Evolutionary conservation across 1,284 basidiomycete genomes (phyloP).

Genomic region (Caloboletus inedulis): DNA sequence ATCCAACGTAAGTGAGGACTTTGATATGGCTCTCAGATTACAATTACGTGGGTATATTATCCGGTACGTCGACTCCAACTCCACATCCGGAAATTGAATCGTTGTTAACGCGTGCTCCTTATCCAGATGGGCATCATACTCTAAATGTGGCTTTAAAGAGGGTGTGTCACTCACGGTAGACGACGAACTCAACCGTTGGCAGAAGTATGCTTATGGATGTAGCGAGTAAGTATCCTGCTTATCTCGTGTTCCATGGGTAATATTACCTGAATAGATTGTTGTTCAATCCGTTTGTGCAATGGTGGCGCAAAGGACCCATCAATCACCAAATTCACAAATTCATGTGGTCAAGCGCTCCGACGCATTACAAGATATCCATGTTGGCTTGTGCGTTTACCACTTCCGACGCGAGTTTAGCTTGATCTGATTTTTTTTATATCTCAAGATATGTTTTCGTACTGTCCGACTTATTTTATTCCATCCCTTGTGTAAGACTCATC

Average conservation of each 20-base stretch:
- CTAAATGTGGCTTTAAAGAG: slow-evolving; percentile 78
- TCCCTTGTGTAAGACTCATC: background rate
- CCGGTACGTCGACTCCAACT: slow-evolving; percentile 6
- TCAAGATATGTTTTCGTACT: slow-evolving; percentile 85
- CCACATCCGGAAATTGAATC: slow-evolving; percentile 4
- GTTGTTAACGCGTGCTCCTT: background rate
- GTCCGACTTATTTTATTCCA: slow-evolving; percentile 31
- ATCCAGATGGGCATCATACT: slow-evolving; percentile 78
- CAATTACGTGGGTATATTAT: slow-evolving; percentile 34
- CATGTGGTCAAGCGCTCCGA: slow-evolving; percentile 71
- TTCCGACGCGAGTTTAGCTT: background rate
- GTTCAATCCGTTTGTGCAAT: slow-evolving; percentile 71
- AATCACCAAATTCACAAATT: slow-evolving; percentile 76
- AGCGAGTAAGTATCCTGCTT: slow-evolving; percentile 9
- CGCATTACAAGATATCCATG: slow-evolving; percentile 83
- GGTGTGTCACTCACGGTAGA: slow-evolving; percentile 83
- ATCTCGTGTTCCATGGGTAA: slow-evolving; percentile 1
- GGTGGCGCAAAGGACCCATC: slow-evolving; percentile 74
- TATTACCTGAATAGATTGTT: slow-evolving; percentile 59
- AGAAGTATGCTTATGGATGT: slow-evolving; percentile 78
- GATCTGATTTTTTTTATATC: slow-evolving; percentile 13
- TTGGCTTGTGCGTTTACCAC: slow-evolving; percentile 61
- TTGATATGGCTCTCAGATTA: slow-evolving; percentile 78
- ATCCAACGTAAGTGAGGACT: slow-evolving; percentile 82
- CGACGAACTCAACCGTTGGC: slow-evolving; percentile 82